Conservation (phyloP, 2,329 filamentous ascomycete genomes). For the Trichoderma endophyticum region DNA sequence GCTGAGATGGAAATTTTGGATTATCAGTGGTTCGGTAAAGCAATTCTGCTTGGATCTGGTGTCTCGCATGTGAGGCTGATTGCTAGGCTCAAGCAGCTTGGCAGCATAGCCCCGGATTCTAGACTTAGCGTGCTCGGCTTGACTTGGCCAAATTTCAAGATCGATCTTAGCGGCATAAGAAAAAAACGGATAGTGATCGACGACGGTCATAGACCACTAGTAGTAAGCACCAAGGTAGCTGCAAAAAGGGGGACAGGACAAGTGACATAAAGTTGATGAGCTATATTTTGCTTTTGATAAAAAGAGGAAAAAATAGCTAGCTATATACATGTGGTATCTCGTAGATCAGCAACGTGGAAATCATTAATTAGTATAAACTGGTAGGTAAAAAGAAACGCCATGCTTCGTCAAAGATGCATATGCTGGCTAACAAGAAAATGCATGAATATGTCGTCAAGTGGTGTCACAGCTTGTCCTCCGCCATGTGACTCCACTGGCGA, state of each 20-base stretch:
- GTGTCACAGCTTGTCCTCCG: neutral
- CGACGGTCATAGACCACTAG: neutral
- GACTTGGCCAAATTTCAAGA: neutral
- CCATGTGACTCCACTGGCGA: neutral
- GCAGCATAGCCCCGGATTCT: neutral
- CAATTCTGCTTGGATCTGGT: neutral
- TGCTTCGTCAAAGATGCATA: neutral
- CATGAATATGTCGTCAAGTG: neutral
- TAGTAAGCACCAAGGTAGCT: neutral
- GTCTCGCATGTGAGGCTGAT: neutral
- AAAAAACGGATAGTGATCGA: neutral
- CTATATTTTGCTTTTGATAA: neutral
- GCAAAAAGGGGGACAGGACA: neutral
- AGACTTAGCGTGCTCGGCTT: neutral
- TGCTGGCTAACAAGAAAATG: neutral
- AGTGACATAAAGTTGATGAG: neutral
- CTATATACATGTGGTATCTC: conserved; percentile 8
- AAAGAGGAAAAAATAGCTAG: neutral
- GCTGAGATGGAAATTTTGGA: neutral
- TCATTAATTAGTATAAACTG: neutral
- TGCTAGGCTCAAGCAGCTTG: neutral
- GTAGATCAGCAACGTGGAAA: neutral
- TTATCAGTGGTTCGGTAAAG: neutral
- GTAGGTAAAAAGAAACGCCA: neutral
- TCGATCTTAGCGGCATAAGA: neutral